Percentiles rank a stretch among this genome's conserved stretches.
These are phyloP conservation scores for Cenchrus fungigraminus DNA, from an alignment of 176 grass and related monocot species.

Conservation along the genomic window DNA sequence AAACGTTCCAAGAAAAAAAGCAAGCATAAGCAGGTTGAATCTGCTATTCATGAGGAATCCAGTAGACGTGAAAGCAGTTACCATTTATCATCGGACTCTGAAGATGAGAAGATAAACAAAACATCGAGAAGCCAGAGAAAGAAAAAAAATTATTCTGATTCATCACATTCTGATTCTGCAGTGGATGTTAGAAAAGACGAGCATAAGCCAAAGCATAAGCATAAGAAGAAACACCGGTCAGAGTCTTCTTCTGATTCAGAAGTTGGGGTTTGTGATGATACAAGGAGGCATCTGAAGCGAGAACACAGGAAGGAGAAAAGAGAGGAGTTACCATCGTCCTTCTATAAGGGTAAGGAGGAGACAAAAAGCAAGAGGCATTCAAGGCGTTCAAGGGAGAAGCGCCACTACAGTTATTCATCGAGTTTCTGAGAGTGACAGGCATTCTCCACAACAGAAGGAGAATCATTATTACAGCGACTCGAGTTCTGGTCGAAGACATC, in stretches of 20 bases:
- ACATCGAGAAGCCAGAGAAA: conserved; percentile 60
- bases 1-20: conserved; percentile 71
- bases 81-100: conserved; percentile 31
- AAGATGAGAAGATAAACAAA: conserved; percentile 52
- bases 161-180: conserved; percentile 53
- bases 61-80: conserved; percentile 40
- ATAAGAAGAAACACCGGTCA: conserved; percentile 45
- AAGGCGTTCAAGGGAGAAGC: conserved; percentile 30
- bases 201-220: conserved; percentile 46
- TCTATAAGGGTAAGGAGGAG: conserved; percentile 28
- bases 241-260: conserved; percentile 56
- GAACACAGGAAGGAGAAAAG: conserved; percentile 49
- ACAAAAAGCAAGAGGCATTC: conserved; percentile 45
- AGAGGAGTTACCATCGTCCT: conserved; percentile 8
- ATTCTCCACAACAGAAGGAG: neutral
- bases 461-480: conserved; percentile 29
- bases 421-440: conserved; percentile 34
- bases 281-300: conserved; percentile 32
- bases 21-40: conserved; percentile 41
- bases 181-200: conserved; percentile 46
- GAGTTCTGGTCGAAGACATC: conserved; percentile 29
- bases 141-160: conserved; percentile 49
- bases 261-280: conserved; percentile 40
- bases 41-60: conserved; percentile 25
- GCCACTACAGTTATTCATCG: neutral